Evolutionary conservation across 148 eudicot species (phyloP).

Genomic region (Dysphania ambrosioides): DNA sequence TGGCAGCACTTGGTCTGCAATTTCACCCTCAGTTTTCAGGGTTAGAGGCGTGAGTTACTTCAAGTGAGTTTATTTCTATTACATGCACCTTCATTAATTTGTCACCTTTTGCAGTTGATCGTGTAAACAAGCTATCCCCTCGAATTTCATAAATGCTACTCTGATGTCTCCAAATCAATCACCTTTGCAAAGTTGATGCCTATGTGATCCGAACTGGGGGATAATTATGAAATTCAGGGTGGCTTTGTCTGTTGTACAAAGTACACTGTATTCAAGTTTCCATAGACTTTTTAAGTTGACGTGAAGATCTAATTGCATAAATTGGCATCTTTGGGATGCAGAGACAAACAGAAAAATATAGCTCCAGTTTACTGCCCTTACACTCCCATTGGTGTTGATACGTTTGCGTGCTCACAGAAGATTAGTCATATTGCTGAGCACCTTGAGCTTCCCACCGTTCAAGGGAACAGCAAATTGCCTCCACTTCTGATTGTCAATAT

Average conservation of each 20-base stretch:
- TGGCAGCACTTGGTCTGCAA: slow-evolving; percentile 60
- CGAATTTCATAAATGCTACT: too few species aligned
- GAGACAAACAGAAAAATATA: slow-evolving; percentile 60
- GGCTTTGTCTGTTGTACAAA: background rate
- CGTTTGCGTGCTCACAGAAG: slow-evolving; percentile 59
- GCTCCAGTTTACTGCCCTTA: slow-evolving; percentile 72
- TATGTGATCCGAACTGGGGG: background rate
- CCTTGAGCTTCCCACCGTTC: slow-evolving; percentile 58
- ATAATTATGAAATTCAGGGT: background rate
- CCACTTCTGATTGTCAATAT: slow-evolving; percentile 68
- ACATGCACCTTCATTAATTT: background rate
- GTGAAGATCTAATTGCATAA: background rate
- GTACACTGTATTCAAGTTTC: background rate
- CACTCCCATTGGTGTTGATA: slow-evolving; percentile 66
- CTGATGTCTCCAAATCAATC: too few species aligned
- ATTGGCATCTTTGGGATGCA: slow-evolving; percentile 28
- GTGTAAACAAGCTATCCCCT: background rate
- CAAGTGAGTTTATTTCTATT: slow-evolving; percentile 37
- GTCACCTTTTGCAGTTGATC: background rate
- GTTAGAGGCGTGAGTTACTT: slow-evolving; percentile 68
- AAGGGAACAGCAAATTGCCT: slow-evolving; percentile 52
- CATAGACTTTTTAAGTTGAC: background rate
- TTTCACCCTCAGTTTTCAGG: slow-evolving; percentile 67
- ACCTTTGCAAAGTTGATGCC: background rate
- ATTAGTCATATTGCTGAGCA: slow-evolving; percentile 72